phyloP scores from a whole-genome alignment of 1,284 basidiomycete species.

The Puccinia brachypodii region DNA sequence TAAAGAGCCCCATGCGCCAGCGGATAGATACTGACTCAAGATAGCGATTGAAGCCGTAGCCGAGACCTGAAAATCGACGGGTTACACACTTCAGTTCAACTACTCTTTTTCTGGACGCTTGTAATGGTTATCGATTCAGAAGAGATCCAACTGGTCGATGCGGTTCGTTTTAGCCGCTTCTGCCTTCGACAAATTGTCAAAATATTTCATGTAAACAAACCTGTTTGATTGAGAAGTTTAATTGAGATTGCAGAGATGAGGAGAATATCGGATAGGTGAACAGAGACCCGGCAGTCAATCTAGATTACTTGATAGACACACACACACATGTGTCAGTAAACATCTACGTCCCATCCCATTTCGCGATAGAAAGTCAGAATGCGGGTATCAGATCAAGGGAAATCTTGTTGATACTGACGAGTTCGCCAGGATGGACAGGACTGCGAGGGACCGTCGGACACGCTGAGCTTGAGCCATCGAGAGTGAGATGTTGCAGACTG shows the following conservation, averaged over 20 bases:
- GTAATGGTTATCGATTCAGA: background rate
- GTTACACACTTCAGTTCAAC: background rate
- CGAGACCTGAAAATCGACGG: slow-evolving; percentile 4
- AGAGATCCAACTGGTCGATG: background rate
- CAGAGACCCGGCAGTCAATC: slow-evolving; percentile 15
- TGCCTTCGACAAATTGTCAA: background rate
- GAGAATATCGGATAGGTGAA: slow-evolving; percentile 30
- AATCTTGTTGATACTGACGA: background rate
- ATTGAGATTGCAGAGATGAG: slow-evolving; percentile 18
- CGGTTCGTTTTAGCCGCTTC: background rate
- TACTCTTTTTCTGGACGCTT: background rate
- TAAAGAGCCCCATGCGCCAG: slow-evolving; percentile 27
- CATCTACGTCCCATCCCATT: too few relatives aligned
- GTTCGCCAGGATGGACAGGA: slow-evolving; percentile 22
- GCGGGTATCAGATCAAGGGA: background rate
- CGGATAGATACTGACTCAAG: slow-evolving; percentile 30
- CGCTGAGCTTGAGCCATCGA: background rate
- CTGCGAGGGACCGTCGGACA: background rate
- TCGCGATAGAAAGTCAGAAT: background rate
- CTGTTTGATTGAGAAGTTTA: slow-evolving; percentile 33
- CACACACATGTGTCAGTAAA: background rate
- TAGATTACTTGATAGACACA: background rate
- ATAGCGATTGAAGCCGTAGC: slow-evolving; percentile 32
- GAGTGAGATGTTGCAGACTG: too few relatives aligned
- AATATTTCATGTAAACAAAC: background rate